phyloP scores from a whole-genome alignment of 345 rosid genomes.

The Moricandia arvensis region DNA sequence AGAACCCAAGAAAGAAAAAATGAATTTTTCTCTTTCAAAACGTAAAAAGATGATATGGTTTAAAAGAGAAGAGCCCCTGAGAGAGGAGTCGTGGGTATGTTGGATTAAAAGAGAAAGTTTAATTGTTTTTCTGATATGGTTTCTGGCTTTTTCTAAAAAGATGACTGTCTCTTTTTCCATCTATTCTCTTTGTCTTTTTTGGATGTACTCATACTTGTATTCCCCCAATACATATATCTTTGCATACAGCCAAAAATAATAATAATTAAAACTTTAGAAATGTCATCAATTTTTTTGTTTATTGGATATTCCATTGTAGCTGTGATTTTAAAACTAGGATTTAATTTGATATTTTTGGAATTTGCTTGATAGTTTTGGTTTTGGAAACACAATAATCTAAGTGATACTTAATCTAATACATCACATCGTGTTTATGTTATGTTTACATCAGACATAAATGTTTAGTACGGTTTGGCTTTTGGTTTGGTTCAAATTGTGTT shows the following conservation, averaged over 20 bases:
- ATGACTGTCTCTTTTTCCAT: slow-evolving; percentile 32
- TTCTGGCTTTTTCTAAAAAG: slow-evolving; percentile 30
- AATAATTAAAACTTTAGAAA: neutral
- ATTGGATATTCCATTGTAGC: slow-evolving; percentile 9
- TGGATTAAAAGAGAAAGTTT: slow-evolving; percentile 32
- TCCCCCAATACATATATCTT: neutral
- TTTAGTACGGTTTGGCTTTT: neutral
- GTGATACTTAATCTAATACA: neutral
- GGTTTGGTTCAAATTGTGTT: neutral
- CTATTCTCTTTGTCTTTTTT: slow-evolving; percentile 44
- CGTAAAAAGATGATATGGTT: too few species aligned
- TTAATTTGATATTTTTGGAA: neutral
- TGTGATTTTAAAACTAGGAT: neutral
- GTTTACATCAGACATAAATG: neutral
- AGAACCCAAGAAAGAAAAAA: neutral
- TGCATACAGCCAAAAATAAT: neutral
- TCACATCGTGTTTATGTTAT: neutral
- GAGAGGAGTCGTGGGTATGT: slow-evolving; percentile 22
- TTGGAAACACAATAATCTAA: neutral
- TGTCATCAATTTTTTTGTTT: neutral
- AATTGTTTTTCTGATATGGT: slow-evolving; percentile 20
- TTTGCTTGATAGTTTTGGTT: neutral
- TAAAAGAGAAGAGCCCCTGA: neutral
- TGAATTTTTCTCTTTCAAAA: neutral
- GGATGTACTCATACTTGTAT: slow-evolving; percentile 28